phyloP scores from a whole-genome alignment of 495 filamentous ascomycete species.

The Penicillium herquei region DNA sequence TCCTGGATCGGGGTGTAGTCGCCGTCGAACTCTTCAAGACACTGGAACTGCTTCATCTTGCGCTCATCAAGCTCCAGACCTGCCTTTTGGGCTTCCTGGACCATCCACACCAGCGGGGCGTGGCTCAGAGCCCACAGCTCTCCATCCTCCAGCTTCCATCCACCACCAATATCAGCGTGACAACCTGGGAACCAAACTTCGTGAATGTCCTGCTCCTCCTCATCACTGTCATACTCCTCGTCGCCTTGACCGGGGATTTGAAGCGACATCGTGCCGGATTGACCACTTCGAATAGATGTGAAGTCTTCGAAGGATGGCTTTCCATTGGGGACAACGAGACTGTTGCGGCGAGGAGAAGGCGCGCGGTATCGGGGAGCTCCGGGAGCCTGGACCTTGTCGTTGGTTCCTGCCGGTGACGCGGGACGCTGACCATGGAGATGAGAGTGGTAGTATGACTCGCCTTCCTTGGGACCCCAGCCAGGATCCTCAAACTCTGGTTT shows the following conservation, averaged over 20 bases:
- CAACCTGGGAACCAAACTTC: constrained; percentile 84
- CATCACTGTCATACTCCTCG: constrained; percentile 58
- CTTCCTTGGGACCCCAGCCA: constrained; percentile 23
- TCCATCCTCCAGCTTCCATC: constrained; percentile 63
- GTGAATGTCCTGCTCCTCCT: constrained; percentile 69
- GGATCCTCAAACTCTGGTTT: constrained; percentile 2
- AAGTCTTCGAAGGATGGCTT: constrained; percentile 32
- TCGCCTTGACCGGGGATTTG: constrained; percentile 41
- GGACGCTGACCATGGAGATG: constrained; percentile 2
- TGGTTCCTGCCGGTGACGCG: constrained; percentile 17
- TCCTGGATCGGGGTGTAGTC: constrained; percentile 44
- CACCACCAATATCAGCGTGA: constrained; percentile 82
- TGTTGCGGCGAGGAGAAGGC: constrained; percentile 29
- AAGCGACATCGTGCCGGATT: constrained; percentile 38
- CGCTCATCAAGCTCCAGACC: constrained; percentile 68
- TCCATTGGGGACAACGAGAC: constrained; percentile 30
- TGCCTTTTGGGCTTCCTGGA: constrained; percentile 71
- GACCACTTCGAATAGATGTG: constrained; percentile 36
- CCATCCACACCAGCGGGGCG: constrained; percentile 80
- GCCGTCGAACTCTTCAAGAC: constrained; percentile 50
- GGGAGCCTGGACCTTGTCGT: too few relatives aligned
- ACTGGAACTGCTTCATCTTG: constrained; percentile 66
- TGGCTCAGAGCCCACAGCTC: constrained; percentile 66
- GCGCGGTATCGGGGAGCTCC: constrained; percentile 41
- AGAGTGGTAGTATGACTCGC: constrained; percentile 37